Percentiles rank a stretch among this genome's conserved stretches.
Conservation (phyloP, 306 rosid genomes). For the Vachellia pachyceras region DNA sequence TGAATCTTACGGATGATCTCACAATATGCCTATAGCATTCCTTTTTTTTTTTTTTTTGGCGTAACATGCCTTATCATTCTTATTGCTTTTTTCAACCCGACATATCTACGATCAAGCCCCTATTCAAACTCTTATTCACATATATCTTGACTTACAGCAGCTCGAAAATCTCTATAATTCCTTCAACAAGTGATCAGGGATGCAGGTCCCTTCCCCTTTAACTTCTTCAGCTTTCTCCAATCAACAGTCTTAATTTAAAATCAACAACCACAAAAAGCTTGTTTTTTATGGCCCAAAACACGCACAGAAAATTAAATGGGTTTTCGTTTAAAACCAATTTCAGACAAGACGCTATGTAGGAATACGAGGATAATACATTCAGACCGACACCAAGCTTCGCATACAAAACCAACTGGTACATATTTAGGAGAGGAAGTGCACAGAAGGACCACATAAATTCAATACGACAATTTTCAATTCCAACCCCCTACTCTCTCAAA, state of each 20-base stretch:
- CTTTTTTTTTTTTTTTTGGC: no score
- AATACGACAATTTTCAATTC: neutral
- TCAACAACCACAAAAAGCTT: neutral
- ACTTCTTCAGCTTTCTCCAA: neutral
- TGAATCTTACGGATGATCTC: neutral
- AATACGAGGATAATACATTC: neutral
- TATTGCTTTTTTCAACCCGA: neutral
- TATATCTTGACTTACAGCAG: neutral
- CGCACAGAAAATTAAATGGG: neutral
- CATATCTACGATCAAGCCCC: neutral
- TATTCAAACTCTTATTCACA: neutral
- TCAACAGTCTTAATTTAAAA: neutral
- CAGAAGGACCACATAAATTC: neutral
- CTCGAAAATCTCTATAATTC: neutral
- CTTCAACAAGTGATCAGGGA: neutral
- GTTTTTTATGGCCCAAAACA: neutral
- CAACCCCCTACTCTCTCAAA: conserved; percentile 16
- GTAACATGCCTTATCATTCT: neutral
- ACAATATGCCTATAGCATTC: neutral
- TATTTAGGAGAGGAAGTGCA: neutral
- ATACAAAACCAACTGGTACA: neutral
- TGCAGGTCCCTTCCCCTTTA: neutral
- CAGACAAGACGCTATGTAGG: conserved; percentile 1
- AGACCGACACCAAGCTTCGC: neutral
- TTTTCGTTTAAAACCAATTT: neutral